Percentiles rank a stretch among this genome's conserved stretches.
phyloP scores from a whole-genome alignment of 768 basidiomycete genomes.

The Termitomyces sp. region DNA sequence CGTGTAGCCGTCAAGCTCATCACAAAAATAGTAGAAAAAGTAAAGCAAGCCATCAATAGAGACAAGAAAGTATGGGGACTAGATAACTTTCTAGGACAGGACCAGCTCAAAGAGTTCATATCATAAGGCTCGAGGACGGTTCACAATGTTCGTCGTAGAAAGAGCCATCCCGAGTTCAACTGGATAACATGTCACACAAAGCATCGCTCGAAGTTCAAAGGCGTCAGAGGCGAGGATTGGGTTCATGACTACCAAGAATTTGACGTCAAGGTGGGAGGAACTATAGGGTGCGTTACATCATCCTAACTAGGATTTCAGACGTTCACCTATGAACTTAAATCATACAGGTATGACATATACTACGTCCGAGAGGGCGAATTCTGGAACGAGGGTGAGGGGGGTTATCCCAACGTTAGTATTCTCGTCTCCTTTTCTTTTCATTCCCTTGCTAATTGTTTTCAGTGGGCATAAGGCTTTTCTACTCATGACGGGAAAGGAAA shows the following conservation, averaged over 20 bases:
- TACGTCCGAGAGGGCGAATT: conserved; percentile 12
- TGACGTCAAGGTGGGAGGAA: conserved; percentile 12
- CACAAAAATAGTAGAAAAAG: neutral
- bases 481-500: neutral
- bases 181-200: conserved; percentile 18
- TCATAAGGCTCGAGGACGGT: conserved; percentile 6
- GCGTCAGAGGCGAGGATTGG: conserved; percentile 18
- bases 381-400: conserved; percentile 10
- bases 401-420: conserved; percentile 10
- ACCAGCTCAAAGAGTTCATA: neutral
- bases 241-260: conserved; percentile 21
- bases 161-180: conserved; percentile 10
- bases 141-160: conserved; percentile 4
- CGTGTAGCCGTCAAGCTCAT: too few species aligned
- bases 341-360: conserved; percentile 10
- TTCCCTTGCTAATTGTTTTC: neutral
- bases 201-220: conserved; percentile 17
- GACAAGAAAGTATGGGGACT: conserved; percentile 8
- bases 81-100: neutral
- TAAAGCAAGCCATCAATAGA: conserved; percentile 3
- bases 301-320: neutral
- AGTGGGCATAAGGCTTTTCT: conserved; percentile 13
- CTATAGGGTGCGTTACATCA: conserved; percentile 9
- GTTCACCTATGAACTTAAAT: neutral
- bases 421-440: neutral